Base-by-base conservation (phyloP, 306 rosid species). In the Cicer chorassanicum region DNA sequence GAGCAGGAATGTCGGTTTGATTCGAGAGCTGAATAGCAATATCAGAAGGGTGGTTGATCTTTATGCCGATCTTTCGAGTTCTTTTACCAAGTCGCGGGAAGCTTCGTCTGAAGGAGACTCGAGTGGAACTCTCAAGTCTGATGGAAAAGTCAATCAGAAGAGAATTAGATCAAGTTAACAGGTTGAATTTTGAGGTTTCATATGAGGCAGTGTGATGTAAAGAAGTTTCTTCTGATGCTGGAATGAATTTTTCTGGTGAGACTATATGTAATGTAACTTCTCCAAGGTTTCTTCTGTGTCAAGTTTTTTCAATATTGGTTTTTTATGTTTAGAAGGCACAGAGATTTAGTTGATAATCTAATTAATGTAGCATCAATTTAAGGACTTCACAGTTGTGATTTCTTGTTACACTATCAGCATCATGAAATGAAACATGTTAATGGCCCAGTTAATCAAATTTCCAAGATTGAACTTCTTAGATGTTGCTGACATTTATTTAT, bases 1-100 rank as follows among this genome's bases (percentile, higher is more conserved):
- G 84, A 92, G 69, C 81, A 64, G 94, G 53, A 92, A 90, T 15
- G 98, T 88, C 29, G 89, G 96, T 50, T 86, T 92, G 87, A 92
- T 92, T 74, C 83, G 88, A 78, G 98, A 92, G 81, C 96, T 92
- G 9, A 92, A 90, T 81, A 92, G 84, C 87, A 92, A 92, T 61
- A 92, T 92, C 83, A 85, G 89, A 85, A 87, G 98, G 83, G 98
- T 92, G 70, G 98, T 92, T 65, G 96, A 92, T 88, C 92, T 92
- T 64, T 92, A 92, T 82, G 96, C 92, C 63, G 90, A 88, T 80
- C 91, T 92, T 69, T 92, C 97, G 34, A 85, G 74, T 55, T 86
- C 91, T 57, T 88, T 90, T 75, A 64, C 88, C 70, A 89, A 86
- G 78, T 89, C 97, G 48, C 41, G 76, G 56, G 97, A 89, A 42